Conservation (phyloP, 805 yeast genomes). For the Cyberlindnera americana region DNA sequence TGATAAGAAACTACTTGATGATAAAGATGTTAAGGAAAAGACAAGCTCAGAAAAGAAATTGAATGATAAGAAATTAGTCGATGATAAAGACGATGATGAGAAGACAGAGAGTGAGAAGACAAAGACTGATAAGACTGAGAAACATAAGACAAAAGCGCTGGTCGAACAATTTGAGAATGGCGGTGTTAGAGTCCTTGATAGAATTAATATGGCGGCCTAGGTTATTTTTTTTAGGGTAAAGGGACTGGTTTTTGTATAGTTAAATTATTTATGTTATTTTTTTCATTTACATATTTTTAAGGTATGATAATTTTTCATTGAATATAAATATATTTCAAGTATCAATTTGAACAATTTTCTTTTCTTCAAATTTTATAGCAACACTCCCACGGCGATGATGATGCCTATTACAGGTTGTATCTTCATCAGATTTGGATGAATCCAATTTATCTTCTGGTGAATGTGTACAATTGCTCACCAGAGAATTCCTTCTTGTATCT, state of each 20-base stretch:
- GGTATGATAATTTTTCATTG: too few relatives aligned
- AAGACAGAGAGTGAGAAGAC: too few relatives aligned
- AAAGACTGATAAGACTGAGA: not conserved
- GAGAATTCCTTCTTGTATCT: constrained; percentile 13
- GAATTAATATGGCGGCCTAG: constrained; percentile 15
- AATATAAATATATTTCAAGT: too few relatives aligned
- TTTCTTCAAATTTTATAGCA: constrained; percentile 26
- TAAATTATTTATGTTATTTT: not conserved
- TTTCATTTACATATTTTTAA: not conserved
- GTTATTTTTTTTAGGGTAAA: not conserved
- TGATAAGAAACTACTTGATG: not conserved
- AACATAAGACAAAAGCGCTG: constrained; percentile 5
- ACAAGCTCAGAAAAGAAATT: not conserved
- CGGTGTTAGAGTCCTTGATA: constrained; percentile 17
- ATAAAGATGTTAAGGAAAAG: not conserved
- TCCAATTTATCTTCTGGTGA: constrained; percentile 6
- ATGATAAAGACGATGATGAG: not conserved
- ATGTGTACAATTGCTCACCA: constrained; percentile 17
- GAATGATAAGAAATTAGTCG: not conserved
- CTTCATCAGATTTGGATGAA: too few relatives aligned
- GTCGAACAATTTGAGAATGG: constrained; percentile 12
- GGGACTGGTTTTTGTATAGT: not conserved
- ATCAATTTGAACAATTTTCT: constrained; percentile 7
- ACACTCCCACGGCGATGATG: constrained; percentile 30
- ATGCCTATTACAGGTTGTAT: constrained; percentile 20